Percentiles rank a stretch among this genome's conserved stretches.
Evolutionary conservation across 139 green algal genomes (phyloP).

Genomic region (Chlamydomonas applanata): DNA sequence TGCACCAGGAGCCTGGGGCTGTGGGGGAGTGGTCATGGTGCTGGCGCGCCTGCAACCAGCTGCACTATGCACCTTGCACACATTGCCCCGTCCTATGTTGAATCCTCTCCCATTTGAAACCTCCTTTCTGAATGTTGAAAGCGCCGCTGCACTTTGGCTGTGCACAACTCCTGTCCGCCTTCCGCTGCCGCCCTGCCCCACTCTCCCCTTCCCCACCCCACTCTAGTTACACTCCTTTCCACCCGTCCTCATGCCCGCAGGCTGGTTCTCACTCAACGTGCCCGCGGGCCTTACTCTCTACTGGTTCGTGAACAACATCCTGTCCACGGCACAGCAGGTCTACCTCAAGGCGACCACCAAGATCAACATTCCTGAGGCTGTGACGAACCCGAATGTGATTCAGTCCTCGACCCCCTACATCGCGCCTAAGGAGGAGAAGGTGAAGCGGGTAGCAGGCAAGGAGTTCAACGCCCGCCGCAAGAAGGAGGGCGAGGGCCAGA

Average conservation of each 20-base stretch:
- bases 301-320: constrained; percentile 98
- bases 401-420: constrained; percentile 12
- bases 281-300: constrained; percentile 95
- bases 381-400: neutral
- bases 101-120: too few species aligned
- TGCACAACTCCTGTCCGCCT: neutral
- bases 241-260: constrained; percentile 51
- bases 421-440: constrained; percentile 16
- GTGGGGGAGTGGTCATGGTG: too few species aligned
- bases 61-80: too few species aligned
- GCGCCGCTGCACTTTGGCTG: too few species aligned
- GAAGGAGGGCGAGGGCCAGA: constrained; percentile 18
- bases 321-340: constrained; percentile 82
- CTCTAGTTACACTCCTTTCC: neutral
- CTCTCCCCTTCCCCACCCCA: neutral
- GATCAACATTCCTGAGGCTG: constrained; percentile 28
- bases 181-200: neutral
- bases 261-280: constrained; percentile 98
- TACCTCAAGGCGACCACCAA: constrained; percentile 59
- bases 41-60: too few species aligned
- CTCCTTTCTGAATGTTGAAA: too few species aligned
- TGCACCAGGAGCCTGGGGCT: too few species aligned
- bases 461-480: constrained; percentile 55
- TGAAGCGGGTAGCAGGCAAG: constrained; percentile 21
- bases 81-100: too few species aligned